Evolutionary conservation across 495 filamentous ascomycete species (phyloP).

Genomic region (Penicillium canariense): DNA sequence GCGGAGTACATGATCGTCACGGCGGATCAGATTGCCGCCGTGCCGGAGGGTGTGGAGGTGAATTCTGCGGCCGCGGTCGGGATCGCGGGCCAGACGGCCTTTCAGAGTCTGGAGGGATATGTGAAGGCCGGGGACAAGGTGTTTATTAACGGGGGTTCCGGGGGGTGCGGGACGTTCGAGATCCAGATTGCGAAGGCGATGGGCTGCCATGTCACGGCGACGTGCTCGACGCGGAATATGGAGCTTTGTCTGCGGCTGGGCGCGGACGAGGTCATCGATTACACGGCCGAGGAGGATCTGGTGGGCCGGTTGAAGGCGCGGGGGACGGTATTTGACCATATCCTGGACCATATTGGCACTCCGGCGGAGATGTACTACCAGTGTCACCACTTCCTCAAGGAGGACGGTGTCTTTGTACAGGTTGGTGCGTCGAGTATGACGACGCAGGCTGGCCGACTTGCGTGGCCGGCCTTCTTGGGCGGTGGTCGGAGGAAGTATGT

Average conservation of each 20-base stretch:
- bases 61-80: conserved; percentile 53
- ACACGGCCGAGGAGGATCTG: conserved; percentile 52
- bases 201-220: conserved; percentile 61
- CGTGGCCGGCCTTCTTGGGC: conserved; percentile 58
- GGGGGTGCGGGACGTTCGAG: conserved; percentile 58
- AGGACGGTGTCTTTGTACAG: conserved; percentile 54
- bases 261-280: conserved; percentile 69
- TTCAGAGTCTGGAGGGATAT: conserved; percentile 55
- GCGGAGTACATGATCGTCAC: conserved; percentile 49
- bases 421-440: conserved; percentile 44
- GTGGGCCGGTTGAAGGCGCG: conserved; percentile 44
- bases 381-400: conserved; percentile 53
- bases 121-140: conserved; percentile 54
- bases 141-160: conserved; percentile 68
- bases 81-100: conserved; percentile 57
- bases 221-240: conserved; percentile 58
- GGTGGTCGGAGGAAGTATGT: conserved; percentile 60
- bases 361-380: conserved; percentile 53
- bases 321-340: conserved; percentile 53
- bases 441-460: conserved; percentile 27
- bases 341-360: conserved; percentile 61
- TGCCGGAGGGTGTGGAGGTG: conserved; percentile 52
- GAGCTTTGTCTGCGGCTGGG: conserved; percentile 57
- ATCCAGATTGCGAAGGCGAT: conserved; percentile 66
- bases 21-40: conserved; percentile 20